Percentiles rank a stretch among this genome's conserved stretches.
phyloP scores from a whole-genome alignment of 371 early-diverging fungal species.

The Syncephalastrum contaminatum region DNA sequence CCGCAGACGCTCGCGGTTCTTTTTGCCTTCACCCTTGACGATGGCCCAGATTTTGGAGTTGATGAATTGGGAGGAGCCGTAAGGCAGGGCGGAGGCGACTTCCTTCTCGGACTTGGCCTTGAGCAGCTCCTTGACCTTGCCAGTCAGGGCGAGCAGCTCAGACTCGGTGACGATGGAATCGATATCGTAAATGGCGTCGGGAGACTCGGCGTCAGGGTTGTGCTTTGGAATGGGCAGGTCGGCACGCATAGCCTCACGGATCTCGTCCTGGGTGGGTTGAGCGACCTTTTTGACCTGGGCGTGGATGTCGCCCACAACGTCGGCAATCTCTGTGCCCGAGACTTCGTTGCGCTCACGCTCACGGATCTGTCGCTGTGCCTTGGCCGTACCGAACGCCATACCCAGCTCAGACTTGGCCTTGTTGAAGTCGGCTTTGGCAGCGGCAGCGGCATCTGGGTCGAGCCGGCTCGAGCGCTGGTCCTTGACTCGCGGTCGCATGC shows the following conservation, averaged over 20 bases:
- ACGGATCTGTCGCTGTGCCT: constrained; percentile 73
- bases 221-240: constrained; percentile 74
- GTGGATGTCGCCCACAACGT: constrained; percentile 57
- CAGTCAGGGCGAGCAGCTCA: constrained; percentile 53
- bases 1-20: constrained; percentile 58
- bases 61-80: constrained; percentile 48
- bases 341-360: constrained; percentile 84
- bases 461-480: constrained; percentile 31
- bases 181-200: constrained; percentile 74
- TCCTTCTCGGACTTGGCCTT: constrained; percentile 42
- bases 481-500: constrained; percentile 68
- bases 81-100: constrained; percentile 43
- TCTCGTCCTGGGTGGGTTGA: constrained; percentile 48
- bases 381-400: constrained; percentile 90
- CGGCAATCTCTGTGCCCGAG: constrained; percentile 51
- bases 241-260: constrained; percentile 49
- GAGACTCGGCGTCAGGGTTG: constrained; percentile 62
- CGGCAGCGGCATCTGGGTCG: constrained; percentile 17
- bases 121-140: constrained; percentile 51
- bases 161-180: constrained; percentile 64
- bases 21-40: constrained; percentile 55
- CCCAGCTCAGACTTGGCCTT: constrained; percentile 76
- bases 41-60: constrained; percentile 44
- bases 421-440: constrained; percentile 16
- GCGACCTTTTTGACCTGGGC: constrained; percentile 59